Evolutionary conservation across 2,329 filamentous ascomycete genomes (phyloP).

Genomic region (Epichloe glyceriae): DNA sequence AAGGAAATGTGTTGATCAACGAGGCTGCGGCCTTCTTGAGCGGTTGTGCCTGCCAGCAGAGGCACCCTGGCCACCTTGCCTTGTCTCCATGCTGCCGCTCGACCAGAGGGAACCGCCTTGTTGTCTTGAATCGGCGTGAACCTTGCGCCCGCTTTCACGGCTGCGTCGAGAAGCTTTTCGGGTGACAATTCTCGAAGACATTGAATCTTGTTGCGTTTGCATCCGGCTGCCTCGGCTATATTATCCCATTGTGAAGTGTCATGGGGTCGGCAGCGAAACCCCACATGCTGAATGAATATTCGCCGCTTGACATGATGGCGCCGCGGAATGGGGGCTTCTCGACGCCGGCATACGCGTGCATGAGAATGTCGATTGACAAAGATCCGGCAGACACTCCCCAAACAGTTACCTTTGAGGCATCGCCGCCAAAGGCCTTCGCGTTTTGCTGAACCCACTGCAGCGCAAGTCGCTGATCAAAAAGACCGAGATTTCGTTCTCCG

Average conservation of each 20-base stretch:
- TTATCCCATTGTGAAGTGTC: constrained; percentile 8
- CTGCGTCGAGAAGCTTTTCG: constrained; percentile 8
- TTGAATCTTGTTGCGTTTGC: constrained; percentile 6
- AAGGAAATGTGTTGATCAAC: constrained; percentile 13
- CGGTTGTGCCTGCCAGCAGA: constrained; percentile 13
- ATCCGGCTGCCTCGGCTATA: constrained; percentile 9
- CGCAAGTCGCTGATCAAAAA: constrained; percentile 16
- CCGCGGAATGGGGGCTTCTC: constrained; percentile 12
- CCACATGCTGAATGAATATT: constrained; percentile 14
- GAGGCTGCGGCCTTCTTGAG: constrained; percentile 13
- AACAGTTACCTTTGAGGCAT: constrained; percentile 14
- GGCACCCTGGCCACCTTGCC: constrained; percentile 11
- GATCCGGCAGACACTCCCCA: constrained; percentile 18
- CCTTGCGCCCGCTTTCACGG: neutral
- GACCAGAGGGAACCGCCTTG: constrained; percentile 7
- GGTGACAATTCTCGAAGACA: constrained; percentile 12
- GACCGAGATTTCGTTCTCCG: constrained; percentile 19
- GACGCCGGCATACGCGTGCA: constrained; percentile 11
- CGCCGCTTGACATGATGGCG: constrained; percentile 17
- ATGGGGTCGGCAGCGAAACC: neutral
- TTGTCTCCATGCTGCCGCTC: constrained; percentile 11
- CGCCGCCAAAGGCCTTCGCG: constrained; percentile 15
- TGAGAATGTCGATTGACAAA: constrained; percentile 18
- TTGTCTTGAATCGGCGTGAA: constrained; percentile 12
- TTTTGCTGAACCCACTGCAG: constrained; percentile 16